Evolutionary conservation across 164 flowering plant species (phyloP).

Genomic region (Piper betle): DNA sequence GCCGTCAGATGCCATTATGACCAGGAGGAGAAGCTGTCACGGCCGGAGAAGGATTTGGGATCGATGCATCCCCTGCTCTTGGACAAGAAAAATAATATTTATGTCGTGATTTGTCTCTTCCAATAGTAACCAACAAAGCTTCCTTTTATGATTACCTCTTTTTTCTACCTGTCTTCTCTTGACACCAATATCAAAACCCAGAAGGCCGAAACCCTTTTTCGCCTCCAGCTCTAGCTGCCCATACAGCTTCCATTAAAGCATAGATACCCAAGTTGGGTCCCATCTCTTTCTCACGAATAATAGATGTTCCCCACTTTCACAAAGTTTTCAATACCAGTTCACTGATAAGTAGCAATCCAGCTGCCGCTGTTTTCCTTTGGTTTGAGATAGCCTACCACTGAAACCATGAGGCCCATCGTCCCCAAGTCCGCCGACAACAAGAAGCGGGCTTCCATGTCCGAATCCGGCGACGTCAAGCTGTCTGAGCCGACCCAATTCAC

Average conservation of each 20-base stretch:
- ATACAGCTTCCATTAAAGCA: background rate
- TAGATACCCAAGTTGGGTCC: background rate
- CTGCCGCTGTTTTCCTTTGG: background rate
- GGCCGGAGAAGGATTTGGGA: background rate
- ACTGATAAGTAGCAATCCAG: background rate
- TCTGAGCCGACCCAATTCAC: slow-evolving; percentile 14
- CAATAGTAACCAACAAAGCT: background rate
- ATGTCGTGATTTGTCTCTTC: background rate
- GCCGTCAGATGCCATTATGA: background rate
- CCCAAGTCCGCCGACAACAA: slow-evolving; percentile 15
- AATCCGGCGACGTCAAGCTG: slow-evolving; percentile 12
- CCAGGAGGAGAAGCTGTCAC: background rate
- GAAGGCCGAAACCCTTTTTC: too few relatives aligned
- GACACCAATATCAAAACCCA: background rate
- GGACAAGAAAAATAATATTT: background rate
- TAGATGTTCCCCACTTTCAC: too few relatives aligned
- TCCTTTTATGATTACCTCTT: background rate
- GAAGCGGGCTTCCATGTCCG: slow-evolving; percentile 11
- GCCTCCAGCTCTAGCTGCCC: background rate
- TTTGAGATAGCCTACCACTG: too few relatives aligned
- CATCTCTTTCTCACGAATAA: background rate
- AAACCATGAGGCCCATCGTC: background rate
- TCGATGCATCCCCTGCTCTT: background rate
- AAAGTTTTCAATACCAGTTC: background rate
- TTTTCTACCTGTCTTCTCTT: background rate